These are phyloP conservation scores for Polychytrium aggregatum DNA, from an alignment of 192 early-diverging fungal species.

Conservation along the genomic window DNA sequence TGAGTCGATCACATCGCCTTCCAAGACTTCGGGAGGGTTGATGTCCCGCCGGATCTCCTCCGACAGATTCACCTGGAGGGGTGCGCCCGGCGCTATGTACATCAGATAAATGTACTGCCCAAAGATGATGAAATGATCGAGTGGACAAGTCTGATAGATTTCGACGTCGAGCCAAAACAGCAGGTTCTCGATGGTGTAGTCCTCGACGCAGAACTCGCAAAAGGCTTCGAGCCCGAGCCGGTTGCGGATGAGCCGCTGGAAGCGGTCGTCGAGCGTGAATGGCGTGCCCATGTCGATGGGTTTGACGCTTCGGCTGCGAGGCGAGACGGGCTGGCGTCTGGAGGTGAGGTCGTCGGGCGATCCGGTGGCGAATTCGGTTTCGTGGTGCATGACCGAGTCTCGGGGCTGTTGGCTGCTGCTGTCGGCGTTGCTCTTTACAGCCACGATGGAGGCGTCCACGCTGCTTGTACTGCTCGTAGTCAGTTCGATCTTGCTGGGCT, in stretches of 20 bases:
- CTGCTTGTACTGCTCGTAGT: too few relatives aligned
- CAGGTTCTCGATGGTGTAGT: slow-evolving; percentile 72
- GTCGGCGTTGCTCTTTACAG: too few relatives aligned
- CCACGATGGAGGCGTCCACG: too few relatives aligned
- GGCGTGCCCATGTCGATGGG: too few relatives aligned
- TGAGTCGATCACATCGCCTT: slow-evolving; percentile 44
- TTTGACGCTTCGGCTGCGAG: too few relatives aligned
- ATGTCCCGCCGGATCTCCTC: slow-evolving; percentile 61
- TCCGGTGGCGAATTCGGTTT: too few relatives aligned
- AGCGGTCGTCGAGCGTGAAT: slow-evolving; percentile 23
- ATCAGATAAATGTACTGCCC: slow-evolving; percentile 63
- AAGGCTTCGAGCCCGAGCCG: slow-evolving; percentile 19
- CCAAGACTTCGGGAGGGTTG: slow-evolving; percentile 40
- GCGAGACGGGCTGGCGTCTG: too few relatives aligned
- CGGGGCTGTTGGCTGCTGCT: too few relatives aligned
- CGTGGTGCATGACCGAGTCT: too few relatives aligned
- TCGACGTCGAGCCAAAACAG: slow-evolving; percentile 82
- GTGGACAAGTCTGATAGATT: slow-evolving; percentile 32
- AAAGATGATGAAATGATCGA: too few relatives aligned
- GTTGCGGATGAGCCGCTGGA: slow-evolving; percentile 24
- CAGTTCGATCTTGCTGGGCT: too few relatives aligned
- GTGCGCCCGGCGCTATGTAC: slow-evolving; percentile 56
- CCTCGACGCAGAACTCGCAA: slow-evolving; percentile 48
- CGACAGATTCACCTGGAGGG: slow-evolving; percentile 64
- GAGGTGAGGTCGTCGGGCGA: too few relatives aligned